Base-by-base conservation (phyloP, 2,329 filamentous ascomycete genomes). In the Apiospora marii region DNA sequence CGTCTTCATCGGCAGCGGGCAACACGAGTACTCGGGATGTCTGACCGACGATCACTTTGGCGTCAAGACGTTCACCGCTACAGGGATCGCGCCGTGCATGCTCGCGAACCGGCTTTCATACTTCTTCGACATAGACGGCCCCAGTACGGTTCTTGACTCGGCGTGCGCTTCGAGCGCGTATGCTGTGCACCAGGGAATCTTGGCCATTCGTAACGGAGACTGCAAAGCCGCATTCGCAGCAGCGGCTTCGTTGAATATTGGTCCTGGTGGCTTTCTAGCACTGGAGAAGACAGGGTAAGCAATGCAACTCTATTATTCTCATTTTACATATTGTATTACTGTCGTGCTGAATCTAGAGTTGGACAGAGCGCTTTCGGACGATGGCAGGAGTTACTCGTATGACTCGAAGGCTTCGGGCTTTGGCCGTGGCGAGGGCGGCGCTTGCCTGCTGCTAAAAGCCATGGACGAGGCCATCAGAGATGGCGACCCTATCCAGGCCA, bases 61-160 rank as follows among this genome's bases (percentile, higher is more conserved):
- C 0, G 49, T 64, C n/a, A 24, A 64, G 22, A 71, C 58, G 6
- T 71, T 67, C 10, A 41, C 70, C 53, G 86, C 87, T 8, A 89
- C 87, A 0, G 88, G 88, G 10, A 87, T 85, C 24, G 86, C 86
- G 4, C 85, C 85, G 67, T 86, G 87, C 72, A 87, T 89, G 71
- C 83, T 89, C 79, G 83, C 87, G 3, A 90, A 90, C 76, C 84
- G 88, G 0, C 83, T 90, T 16, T 89, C 87, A 0, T 87, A 90
- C 76, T 85, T 83, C 72, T 89, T 88, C 78, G 85, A 90, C 74
- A 80, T 90, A 22, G 82, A 84, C 16, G 89, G 89, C 0, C 87
- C 88, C 1, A 89, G 87, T 75, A 84, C 90, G 78, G 90, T 87
- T 0, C 79, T 91, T 19, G 89, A 91, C 70, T 91, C 89, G 0